A percentile compares a stretch with the other conserved stretches of the same genome.
Conservation (phyloP, 352 stramenopile species). For the Saprolegnia diclina region DNA sequence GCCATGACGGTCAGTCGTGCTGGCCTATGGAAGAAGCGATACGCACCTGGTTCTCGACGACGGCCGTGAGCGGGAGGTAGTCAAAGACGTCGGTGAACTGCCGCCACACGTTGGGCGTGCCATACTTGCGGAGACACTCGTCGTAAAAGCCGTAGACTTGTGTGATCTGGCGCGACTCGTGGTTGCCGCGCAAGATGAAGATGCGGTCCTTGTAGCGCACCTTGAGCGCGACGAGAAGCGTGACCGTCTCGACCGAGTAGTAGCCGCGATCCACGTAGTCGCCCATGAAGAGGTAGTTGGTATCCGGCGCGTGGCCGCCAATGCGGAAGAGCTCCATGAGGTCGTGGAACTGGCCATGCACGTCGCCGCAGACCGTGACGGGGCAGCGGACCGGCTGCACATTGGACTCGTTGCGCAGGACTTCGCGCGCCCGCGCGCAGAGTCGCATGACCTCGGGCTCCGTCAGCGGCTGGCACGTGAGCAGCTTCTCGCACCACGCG, state of each 20-base stretch:
- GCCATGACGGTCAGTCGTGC: conserved; percentile 39
- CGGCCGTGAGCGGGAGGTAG: conserved; percentile 93
- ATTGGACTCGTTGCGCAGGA: conserved; percentile 96
- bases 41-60: conserved; percentile 89
- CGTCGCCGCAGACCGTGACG: conserved; percentile 92
- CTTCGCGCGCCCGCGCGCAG: conserved; percentile 93
- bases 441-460: conserved; percentile 95
- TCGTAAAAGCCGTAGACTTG: conserved; percentile 98
- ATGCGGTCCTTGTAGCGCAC: conserved; percentile 91
- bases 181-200: conserved; percentile 88
- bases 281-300: conserved; percentile 99
- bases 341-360: conserved; percentile 63
- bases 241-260: conserved; percentile 92
- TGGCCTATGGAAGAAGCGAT: background rate
- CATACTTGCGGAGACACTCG: conserved; percentile 98
- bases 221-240: conserved; percentile 91
- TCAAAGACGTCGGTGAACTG: conserved; percentile 90
- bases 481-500: conserved; percentile 91
- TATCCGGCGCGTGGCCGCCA: conserved; percentile 81
- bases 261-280: conserved; percentile 99
- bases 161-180: conserved; percentile 96
- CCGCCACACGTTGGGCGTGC: conserved; percentile 69
- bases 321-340: conserved; percentile 74
- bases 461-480: conserved; percentile 90
- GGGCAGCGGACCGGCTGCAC: conserved; percentile 94